Base-by-base conservation (phyloP, 1,139 yeast species). In the Pichia sp. region DNA sequence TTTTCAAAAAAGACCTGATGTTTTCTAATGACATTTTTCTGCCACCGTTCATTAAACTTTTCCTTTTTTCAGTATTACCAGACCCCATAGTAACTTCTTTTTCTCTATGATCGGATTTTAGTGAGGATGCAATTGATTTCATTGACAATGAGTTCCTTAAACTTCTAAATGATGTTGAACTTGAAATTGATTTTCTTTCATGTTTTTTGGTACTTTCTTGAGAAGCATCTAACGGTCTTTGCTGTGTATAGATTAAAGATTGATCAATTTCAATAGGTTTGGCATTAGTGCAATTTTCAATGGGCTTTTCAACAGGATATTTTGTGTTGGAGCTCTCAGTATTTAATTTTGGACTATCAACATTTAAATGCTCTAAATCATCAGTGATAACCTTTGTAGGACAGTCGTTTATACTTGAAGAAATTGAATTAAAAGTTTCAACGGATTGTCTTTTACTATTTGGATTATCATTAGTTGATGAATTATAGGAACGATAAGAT, bases 121-220 rank as follows among this genome's bases (percentile, higher is more conserved):
- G 22, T 8, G 47, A 23, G 8, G 49, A 45, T 5, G 49, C 16
- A 16, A 58, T 43, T n/a, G 61, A 56, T 50, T 56, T 56, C 47
- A 60, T 50, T 7, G 63, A 60, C 8, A 60, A 52, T 2, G 63
- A 60, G 42, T 57, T 59, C 42, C 54, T 54, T 8, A 60, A 45
- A 35, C 56, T 51, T 38, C 48, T 52, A 27, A 52, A 53, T 5
- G 62, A 59, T 9, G 53, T 22, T 7, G 53, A 50, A 27, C 27
- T 45, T 9, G 51, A 40, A 20, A 48, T 38, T 25, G 42, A 37
- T 25, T 26, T 43, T 29, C 27, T 32, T 9, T 32, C 15, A 8
- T 16, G 16, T 9, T 32, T 32, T 16, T 18, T 16, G 9, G 11
- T 18, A 18, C 6, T 32, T 16, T 16, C 18, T 18, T 32, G 36